Evolutionary conservation across 2,329 filamentous ascomycete species (phyloP).

Genomic region (Trichophyton equinum): DNA sequence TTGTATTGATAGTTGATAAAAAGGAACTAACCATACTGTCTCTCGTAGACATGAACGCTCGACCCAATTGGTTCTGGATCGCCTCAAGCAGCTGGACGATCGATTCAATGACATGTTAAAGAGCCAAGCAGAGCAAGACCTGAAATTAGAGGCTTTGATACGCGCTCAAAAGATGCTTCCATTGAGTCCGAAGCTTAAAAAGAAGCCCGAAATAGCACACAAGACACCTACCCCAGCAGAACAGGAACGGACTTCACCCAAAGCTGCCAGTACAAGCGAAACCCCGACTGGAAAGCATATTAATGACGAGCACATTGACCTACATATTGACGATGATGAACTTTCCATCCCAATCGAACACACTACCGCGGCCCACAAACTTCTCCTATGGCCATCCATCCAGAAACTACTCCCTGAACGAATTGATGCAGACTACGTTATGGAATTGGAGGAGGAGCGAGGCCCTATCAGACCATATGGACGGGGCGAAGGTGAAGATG

Average conservation of each 20-base stretch:
- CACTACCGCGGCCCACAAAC: slow-evolving; percentile 74
- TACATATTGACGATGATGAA: slow-evolving; percentile 35
- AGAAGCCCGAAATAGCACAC: not conserved
- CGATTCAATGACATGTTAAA: slow-evolving; percentile 10
- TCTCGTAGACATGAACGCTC: slow-evolving; percentile 28
- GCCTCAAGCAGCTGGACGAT: slow-evolving; percentile 23
- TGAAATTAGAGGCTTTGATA: slow-evolving; percentile 10
- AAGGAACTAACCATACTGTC: slow-evolving; percentile 13
- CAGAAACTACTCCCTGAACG: slow-evolving; percentile 48
- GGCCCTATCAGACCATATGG: slow-evolving; percentile 66
- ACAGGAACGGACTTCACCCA: not conserved
- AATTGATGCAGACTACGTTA: slow-evolving; percentile 58
- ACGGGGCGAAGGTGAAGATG: slow-evolving; percentile 60
- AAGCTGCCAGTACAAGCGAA: not conserved
- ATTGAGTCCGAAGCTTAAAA: not conserved
- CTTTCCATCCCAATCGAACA: slow-evolving; percentile 72
- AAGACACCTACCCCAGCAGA: not conserved
- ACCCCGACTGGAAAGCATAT: not conserved
- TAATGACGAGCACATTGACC: slow-evolving; percentile 34
- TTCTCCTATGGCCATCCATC: slow-evolving; percentile 63
- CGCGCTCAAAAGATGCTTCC: slow-evolving; percentile 3
- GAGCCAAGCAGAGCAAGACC: slow-evolving; percentile 6
- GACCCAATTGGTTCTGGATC: slow-evolving; percentile 27
- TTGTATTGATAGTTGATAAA: not conserved
- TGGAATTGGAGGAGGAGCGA: slow-evolving; percentile 59